phyloP scores from a whole-genome alignment of 2,329 filamentous ascomycete species.

The Elsinoe necatrix region DNA sequence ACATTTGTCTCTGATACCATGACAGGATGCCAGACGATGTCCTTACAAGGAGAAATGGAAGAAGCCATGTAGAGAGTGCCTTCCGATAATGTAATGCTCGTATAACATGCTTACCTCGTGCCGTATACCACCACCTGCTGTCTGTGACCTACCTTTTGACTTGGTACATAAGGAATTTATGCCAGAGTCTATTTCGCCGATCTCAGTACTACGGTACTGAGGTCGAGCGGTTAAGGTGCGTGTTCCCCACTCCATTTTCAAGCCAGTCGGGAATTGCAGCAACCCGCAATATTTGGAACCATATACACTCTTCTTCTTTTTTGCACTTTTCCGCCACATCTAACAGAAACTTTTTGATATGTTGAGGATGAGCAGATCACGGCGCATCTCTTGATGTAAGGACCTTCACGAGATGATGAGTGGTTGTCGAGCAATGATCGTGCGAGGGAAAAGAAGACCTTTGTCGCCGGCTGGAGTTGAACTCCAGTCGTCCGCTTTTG shows the following conservation, averaged over 20 bases:
- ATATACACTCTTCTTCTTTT: neutral
- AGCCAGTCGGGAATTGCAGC: neutral
- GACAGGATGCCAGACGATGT: too few species aligned
- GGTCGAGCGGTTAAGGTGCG: neutral
- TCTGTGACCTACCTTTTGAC: neutral
- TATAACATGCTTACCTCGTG: neutral
- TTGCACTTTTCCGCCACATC: neutral
- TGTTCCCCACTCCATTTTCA: neutral
- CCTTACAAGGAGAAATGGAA: too few species aligned
- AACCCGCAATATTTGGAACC: conserved; percentile 2
- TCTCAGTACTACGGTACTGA: neutral
- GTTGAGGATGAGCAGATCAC: neutral
- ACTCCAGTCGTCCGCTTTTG: neutral
- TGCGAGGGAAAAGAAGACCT: neutral
- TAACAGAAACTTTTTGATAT: neutral
- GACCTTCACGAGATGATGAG: neutral
- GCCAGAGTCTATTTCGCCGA: neutral
- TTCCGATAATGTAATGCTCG: neutral
- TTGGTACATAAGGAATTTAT: neutral
- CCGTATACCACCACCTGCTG: neutral
- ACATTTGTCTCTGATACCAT: too few species aligned
- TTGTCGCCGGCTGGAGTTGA: neutral
- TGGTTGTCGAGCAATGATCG: neutral
- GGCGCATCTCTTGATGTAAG: neutral
- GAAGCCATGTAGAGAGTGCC: too few species aligned